phyloP scores from a whole-genome alignment of 352 stramenopile species.

The Elongisporangium undulatum region DNA sequence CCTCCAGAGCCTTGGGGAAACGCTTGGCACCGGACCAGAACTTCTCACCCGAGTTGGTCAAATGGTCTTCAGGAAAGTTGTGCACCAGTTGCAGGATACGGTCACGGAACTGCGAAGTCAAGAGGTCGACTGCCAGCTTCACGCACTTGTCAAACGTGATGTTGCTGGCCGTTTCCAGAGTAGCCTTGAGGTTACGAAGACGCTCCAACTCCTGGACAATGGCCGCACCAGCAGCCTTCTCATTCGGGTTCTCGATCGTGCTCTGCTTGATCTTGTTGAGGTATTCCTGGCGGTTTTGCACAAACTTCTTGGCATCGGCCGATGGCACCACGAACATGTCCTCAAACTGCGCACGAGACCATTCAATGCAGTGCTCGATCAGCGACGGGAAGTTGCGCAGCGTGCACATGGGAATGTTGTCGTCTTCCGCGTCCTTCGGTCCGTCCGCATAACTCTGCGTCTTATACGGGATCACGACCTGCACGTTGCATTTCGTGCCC shows the following conservation, averaged over 20 bases:
- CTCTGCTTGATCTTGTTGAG: conserved; percentile 60
- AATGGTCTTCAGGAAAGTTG: conserved; percentile 81
- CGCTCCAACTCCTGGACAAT: conserved; percentile 77
- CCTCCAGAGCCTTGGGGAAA: conserved; percentile 62
- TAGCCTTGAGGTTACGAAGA: conserved; percentile 44
- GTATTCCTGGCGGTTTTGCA: conserved; percentile 66
- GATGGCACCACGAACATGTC: conserved; percentile 81
- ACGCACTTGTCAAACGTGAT: conserved; percentile 76
- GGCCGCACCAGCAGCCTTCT: conserved; percentile 54
- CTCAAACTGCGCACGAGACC: conserved; percentile 90
- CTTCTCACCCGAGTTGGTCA: conserved; percentile 77
- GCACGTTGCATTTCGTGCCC: conserved; percentile 98
- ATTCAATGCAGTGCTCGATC: conserved; percentile 98
- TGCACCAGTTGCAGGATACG: conserved; percentile 85
- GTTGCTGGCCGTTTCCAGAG: conserved; percentile 41
- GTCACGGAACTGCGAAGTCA: conserved; percentile 85
- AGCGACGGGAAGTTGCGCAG: conserved; percentile 98
- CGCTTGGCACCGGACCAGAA: conserved; percentile 86
- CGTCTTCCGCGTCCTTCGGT: conserved; percentile 96
- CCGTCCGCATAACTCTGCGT: conserved; percentile 94
- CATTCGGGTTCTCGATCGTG: conserved; percentile 74
- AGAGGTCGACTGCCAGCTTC: conserved; percentile 59
- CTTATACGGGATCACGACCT: conserved; percentile 84
- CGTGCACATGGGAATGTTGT: conserved; percentile 99
- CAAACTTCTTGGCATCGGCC: conserved; percentile 84